Conservation (phyloP, 2,329 filamentous ascomycete species). For the Sphaerulina musiva region DNA sequence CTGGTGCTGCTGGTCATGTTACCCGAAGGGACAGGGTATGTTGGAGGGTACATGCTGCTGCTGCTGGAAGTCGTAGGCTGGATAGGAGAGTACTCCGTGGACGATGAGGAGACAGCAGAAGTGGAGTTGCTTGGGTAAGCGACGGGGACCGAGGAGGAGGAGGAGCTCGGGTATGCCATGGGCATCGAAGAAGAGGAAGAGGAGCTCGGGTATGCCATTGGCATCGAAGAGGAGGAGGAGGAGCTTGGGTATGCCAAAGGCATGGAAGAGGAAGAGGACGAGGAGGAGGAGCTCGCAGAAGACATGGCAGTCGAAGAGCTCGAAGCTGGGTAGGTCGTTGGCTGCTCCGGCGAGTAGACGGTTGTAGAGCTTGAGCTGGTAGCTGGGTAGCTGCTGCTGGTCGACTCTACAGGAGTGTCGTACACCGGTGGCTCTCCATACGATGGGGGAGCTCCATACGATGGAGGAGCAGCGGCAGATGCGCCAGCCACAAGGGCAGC, state of each 20-base stretch:
- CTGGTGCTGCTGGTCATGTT: not conserved
- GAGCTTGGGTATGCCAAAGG: not conserved
- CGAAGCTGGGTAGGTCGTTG: not conserved
- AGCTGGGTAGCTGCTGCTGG: not conserved
- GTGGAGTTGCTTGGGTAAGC: not conserved
- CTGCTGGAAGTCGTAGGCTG: conserved; percentile 1
- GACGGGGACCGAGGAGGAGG: not conserved
- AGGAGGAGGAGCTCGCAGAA: not conserved
- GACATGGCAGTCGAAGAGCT: not conserved
- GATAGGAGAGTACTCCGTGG: not conserved
- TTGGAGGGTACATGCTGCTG: not conserved
- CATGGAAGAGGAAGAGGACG: not conserved
- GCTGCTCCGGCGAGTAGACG: not conserved
- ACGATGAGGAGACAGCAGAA: not conserved
- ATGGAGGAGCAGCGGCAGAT: conserved; percentile 19
- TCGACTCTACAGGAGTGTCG: conserved; percentile 1
- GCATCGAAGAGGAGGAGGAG: not conserved
- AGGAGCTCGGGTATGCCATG: not conserved
- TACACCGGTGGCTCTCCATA: not conserved
- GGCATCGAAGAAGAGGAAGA: not conserved
- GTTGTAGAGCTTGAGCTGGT: not conserved
- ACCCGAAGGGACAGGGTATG: not conserved
- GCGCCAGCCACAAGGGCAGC: conserved; percentile 28
- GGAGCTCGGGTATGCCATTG: not conserved
- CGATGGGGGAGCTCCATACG: conserved; percentile 17